Evolutionary conservation across 768 basidiomycete species (phyloP), one percentile per base, ranked within the genome.

Genomic region (Tylopilus sp.): DNA sequence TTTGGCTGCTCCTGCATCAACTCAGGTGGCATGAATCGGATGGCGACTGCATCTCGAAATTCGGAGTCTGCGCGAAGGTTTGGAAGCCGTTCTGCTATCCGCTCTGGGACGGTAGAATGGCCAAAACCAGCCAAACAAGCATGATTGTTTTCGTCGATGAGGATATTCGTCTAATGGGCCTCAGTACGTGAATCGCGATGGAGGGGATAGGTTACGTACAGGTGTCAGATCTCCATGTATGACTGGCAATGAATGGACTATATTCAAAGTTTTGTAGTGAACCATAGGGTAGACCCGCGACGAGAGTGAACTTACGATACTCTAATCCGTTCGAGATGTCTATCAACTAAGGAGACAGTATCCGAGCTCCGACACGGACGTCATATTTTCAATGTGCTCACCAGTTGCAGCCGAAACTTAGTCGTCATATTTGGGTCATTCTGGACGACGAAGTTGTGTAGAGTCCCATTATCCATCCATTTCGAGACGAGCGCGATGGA

Each of bases 311-410:
- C 57, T 12, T 22, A 58, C 51, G 44, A 38, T 57, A 58, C 15
- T 57, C 57, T 18, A 57, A 17, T 12, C 57, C 56, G n/a, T 47
- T 58, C 18, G 57, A 38, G 40, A 57, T 58, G 39, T 58, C 56
- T 6, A 48, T 51, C 12, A 57, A 56, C 57, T 57, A 44, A 22
- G 5, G 26, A 15, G 25, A 41, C n/a, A 3, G 12, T 3, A 15
- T 18, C 11, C 48, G 28, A 43, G 33, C 3, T 30, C 33, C 3
- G 25, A 36, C 26, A 53, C 4, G 4, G 40, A 35, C 12, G 13
- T 22, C 22, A 22, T 23, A 13, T 38, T n/a, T 17, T 10, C 3
- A 11, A 40, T 13, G 25, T 23, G 3, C 56, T 18, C 31, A 58
- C 56, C 50, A 57, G 18, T 4, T 57, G 46, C 22, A 57, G 35